Evolutionary conservation across 805 yeast genomes (phyloP), one percentile per base, ranked within the genome.

Genomic region (Starmerella kuoi): DNA sequence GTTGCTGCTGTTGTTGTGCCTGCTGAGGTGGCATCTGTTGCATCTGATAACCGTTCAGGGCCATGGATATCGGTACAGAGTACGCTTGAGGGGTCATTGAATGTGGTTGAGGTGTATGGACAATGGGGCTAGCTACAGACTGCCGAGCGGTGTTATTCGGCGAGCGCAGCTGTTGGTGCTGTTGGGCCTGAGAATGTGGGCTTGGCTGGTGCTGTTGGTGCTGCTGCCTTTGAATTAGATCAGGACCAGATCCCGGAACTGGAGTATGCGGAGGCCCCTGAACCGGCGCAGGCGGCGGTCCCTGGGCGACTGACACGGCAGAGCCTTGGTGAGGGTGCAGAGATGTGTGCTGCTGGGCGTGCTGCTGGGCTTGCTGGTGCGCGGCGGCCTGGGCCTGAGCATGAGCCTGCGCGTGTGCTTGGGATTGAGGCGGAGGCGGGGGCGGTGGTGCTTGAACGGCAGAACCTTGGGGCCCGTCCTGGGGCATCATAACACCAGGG

Each of bases 1-100:
- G 36, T 18, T 17, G 24, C 24, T 19, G 38, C 31, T 23, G 40
- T n/a, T 6, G 38, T 25, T 35, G 46, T 17, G 14, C 31, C 20
- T 18, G 42, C 37, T 23, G 44, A 36, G 26, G 41, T 32, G 39
- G 47, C 25, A 32, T 42, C 22, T 31, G 47, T 9, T n/a, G 49
- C 25, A 26, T 38, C 21, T 26, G 45, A n/a, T 24, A 36, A 22
- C 15, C 32, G n/a, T 34, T 28, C 3, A 23, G 24, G 4, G 33
- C 25, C 25, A 22, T 23, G 6, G 11, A 31, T 21, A 35, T 5
- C n/a, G 18, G 38, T 7, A 35, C 31, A 6, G 38, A 14, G 31
- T 35, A 25, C 9, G 12, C 26, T 15, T 21, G 11, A 25, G 40
- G 34, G 21, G 25, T 37, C 34, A 37, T 37, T 9, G 23, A 25